Conservation (phyloP, 1,139 yeast species). For the Saccharomyces hybrid region DNA sequence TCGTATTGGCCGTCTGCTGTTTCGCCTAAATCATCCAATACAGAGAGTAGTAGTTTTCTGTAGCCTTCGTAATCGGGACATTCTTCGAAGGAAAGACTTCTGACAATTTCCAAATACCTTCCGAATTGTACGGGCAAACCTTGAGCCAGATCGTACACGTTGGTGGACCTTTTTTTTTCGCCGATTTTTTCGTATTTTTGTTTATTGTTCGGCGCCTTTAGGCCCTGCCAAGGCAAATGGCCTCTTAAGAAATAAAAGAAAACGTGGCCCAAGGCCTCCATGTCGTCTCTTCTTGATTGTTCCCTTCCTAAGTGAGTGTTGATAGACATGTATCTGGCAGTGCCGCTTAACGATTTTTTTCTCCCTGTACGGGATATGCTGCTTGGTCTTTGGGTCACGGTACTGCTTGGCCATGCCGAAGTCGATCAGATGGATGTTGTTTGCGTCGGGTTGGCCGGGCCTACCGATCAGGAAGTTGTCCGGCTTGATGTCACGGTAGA, state of each 20-base stretch:
- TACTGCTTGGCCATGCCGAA: slow-evolving; percentile 94
- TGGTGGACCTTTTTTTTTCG: slow-evolving; percentile 64
- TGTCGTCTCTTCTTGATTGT: slow-evolving; percentile 92
- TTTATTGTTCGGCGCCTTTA: slow-evolving; percentile 78
- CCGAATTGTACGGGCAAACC: slow-evolving; percentile 74
- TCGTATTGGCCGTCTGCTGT: slow-evolving; percentile 67
- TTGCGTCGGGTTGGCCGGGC: slow-evolving; percentile 57
- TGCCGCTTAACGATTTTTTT: slow-evolving; percentile 94
- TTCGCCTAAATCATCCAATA: slow-evolving; percentile 50
- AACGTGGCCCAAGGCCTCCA: slow-evolving; percentile 92
- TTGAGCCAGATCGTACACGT: slow-evolving; percentile 57
- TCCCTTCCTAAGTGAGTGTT: slow-evolving; percentile 96
- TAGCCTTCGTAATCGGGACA: slow-evolving; percentile 72
- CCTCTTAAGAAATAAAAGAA: slow-evolving; percentile 93
- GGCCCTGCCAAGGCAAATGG: slow-evolving; percentile 96
- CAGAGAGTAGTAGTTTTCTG: slow-evolving; percentile 54
- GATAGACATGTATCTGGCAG: slow-evolving; percentile 92
- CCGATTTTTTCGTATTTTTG: slow-evolving; percentile 79
- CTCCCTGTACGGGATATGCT: slow-evolving; percentile 94
- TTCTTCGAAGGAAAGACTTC: slow-evolving; percentile 67
- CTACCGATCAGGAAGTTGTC: slow-evolving; percentile 95
- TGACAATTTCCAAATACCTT: slow-evolving; percentile 62
- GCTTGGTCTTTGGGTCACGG: slow-evolving; percentile 90
- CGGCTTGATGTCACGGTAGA: slow-evolving; percentile 77
- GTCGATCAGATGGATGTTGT: slow-evolving; percentile 89